A percentile compares a stretch with the other conserved stretches of the same genome.
Conservation (phyloP, 2,329 filamentous ascomycete genomes). For the Penicillium sp. region DNA sequence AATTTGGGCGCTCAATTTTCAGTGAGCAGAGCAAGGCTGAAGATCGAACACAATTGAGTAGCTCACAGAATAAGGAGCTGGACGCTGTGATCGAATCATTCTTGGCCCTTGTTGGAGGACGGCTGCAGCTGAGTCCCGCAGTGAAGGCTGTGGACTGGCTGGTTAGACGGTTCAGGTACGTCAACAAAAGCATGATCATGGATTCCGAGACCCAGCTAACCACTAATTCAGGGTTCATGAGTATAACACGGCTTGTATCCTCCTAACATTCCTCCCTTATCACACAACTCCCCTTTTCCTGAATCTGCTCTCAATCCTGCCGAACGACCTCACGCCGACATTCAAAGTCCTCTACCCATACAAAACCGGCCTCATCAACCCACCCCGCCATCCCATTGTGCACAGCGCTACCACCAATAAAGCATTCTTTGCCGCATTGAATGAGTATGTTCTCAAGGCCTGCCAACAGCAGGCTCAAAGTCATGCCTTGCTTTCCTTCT, state of each 20-base stretch:
- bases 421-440: constrained; percentile 74
- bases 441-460: constrained; percentile 74
- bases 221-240: constrained; percentile 72
- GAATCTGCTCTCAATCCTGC: constrained; percentile 83
- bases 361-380: constrained; percentile 71
- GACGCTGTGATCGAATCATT: constrained; percentile 79
- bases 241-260: constrained; percentile 75
- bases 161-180: constrained; percentile 81
- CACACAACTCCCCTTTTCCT: constrained; percentile 83
- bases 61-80: constrained; percentile 77
- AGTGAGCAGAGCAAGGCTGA: constrained; percentile 89
- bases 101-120: constrained; percentile 73
- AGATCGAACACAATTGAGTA: constrained; percentile 82
- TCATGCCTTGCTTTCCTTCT: constrained; percentile 79
- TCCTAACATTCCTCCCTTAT: constrained; percentile 90
- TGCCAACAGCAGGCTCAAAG: constrained; percentile 73
- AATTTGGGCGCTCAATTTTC: constrained; percentile 79
- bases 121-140: constrained; percentile 80
- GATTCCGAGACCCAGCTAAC: constrained; percentile 24
- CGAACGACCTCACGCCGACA: constrained; percentile 68
- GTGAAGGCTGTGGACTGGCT: constrained; percentile 95
- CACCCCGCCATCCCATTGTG: constrained; percentile 78
- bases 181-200: not conserved
- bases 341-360: constrained; percentile 88
- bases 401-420: constrained; percentile 79